A percentile compares a stretch with the other conserved stretches of the same genome.
Evolutionary conservation across 495 filamentous ascomycete genomes (phyloP).

Genomic region (Terfezia boudieri): DNA sequence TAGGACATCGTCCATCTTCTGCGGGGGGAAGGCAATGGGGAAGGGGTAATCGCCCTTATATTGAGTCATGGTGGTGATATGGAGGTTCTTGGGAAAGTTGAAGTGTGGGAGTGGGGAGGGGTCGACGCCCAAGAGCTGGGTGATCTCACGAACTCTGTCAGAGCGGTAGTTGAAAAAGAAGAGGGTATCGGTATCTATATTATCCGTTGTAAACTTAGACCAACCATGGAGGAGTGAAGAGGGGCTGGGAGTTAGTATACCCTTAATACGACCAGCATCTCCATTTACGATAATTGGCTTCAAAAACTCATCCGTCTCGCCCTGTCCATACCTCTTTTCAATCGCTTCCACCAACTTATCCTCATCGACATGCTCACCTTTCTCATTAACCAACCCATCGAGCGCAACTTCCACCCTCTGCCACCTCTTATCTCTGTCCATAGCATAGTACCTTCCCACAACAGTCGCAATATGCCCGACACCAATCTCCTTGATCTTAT

Average conservation of each 20-base stretch:
- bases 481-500: conserved; percentile 59
- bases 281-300: conserved; percentile 92
- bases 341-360: conserved; percentile 65
- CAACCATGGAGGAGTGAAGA: no score
- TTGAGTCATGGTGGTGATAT: conserved; percentile 91
- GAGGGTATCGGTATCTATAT: conserved; percentile 61
- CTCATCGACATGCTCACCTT: conserved; percentile 51
- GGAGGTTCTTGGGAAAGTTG: conserved; percentile 54
- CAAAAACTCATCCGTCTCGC: conserved; percentile 90
- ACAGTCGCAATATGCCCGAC: conserved; percentile 53
- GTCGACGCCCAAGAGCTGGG: conserved; percentile 82
- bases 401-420: conserved; percentile 76
- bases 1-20: conserved; percentile 88
- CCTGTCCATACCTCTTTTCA: conserved; percentile 63
- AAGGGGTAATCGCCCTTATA: conserved; percentile 94
- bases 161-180: conserved; percentile 99
- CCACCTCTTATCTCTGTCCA: conserved; percentile 99
- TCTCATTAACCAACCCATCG: conserved; percentile 63
- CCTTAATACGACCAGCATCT: conserved; percentile 60
- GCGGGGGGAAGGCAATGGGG: conserved; percentile 79
- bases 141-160: conserved; percentile 90
- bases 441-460: conserved; percentile 90
- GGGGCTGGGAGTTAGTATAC: conserved; percentile 23
- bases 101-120: conserved; percentile 76
- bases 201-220: conserved; percentile 6